Evolutionary conservation across 2,329 filamentous ascomycete genomes (phyloP).

Genomic region (Botrytis cinerea): DNA sequence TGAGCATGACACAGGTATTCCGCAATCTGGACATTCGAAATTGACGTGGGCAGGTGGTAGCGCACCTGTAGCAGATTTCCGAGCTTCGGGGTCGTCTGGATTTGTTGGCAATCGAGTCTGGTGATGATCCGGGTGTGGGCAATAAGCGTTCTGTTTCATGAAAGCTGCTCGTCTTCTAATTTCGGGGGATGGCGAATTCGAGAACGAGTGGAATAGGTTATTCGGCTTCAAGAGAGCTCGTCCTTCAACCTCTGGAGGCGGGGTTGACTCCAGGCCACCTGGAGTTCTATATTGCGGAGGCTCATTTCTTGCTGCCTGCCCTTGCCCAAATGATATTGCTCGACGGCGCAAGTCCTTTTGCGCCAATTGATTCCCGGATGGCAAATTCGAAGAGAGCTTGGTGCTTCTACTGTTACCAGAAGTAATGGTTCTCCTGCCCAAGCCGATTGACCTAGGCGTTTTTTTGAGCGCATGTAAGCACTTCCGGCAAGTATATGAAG

Average conservation of each 20-base stretch:
- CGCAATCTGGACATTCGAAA: constrained; percentile 96
- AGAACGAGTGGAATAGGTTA: constrained; percentile 92
- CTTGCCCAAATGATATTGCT: constrained; percentile 31
- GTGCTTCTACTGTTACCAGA: constrained; percentile 29
- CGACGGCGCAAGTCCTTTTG: constrained; percentile 31
- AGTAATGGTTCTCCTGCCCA: constrained; percentile 34
- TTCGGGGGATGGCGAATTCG: constrained; percentile 81
- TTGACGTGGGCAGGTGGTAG: constrained; percentile 77
- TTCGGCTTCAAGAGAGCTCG: constrained; percentile 52
- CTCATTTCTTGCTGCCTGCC: constrained; percentile 36
- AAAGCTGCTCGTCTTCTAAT: constrained; percentile 86
- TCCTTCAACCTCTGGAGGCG: constrained; percentile 31
- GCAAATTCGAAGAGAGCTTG: constrained; percentile 27
- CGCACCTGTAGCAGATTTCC: constrained; percentile 55
- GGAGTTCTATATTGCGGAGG: constrained; percentile 34
- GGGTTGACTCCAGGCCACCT: constrained; percentile 31
- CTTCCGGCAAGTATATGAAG: constrained; percentile 40
- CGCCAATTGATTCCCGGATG: constrained; percentile 21
- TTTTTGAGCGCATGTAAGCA: constrained; percentile 38
- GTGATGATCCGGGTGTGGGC: constrained; percentile 85
- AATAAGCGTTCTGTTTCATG: constrained; percentile 91
- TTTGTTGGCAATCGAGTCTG: constrained; percentile 69
- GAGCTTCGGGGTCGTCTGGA: constrained; percentile 62
- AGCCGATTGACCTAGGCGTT: constrained; percentile 27
- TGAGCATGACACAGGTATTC: constrained; percentile 89